These are phyloP conservation scores for Clarireedia paspali DNA, from an alignment of 2,329 filamentous ascomycete species.

Conservation along the genomic window DNA sequence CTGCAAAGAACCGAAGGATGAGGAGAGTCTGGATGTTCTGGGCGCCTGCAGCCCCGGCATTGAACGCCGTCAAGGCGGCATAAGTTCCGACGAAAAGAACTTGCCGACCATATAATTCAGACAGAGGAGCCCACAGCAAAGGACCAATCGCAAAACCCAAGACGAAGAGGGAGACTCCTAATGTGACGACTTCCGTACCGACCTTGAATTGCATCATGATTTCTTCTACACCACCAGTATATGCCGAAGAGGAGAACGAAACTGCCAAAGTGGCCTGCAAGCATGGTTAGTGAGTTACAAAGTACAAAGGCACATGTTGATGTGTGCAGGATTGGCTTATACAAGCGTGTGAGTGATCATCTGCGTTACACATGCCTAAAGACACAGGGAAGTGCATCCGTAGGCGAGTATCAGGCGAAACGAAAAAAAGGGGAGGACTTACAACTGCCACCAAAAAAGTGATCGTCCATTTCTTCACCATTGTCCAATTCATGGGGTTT, in stretches of 20 bases:
- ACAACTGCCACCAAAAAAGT: slow-evolving; percentile 34
- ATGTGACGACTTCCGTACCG: slow-evolving; percentile 32
- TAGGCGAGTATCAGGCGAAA: background rate
- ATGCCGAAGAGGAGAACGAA: slow-evolving; percentile 34
- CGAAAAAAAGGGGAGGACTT: slow-evolving; percentile 26
- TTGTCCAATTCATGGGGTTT: slow-evolving; percentile 33
- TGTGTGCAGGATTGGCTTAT: no score
- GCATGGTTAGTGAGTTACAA: slow-evolving; percentile 31
- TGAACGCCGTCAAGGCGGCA: slow-evolving; percentile 52
- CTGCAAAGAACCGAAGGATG: slow-evolving; percentile 60
- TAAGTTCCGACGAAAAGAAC: slow-evolving; percentile 51
- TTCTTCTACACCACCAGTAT: slow-evolving; percentile 32
- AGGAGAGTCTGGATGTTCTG: slow-evolving; percentile 52
- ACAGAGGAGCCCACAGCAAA: slow-evolving; percentile 32
- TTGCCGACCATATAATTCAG: slow-evolving; percentile 51
- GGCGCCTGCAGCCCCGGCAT: slow-evolving; percentile 48
- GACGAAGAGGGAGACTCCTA: slow-evolving; percentile 38
- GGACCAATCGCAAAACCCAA: slow-evolving; percentile 38
- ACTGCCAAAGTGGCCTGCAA: slow-evolving; percentile 43
- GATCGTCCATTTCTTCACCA: slow-evolving; percentile 33
- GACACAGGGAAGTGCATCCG: background rate
- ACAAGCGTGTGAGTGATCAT: background rate
- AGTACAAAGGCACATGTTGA: no score
- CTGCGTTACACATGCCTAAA: background rate
- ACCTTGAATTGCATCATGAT: slow-evolving; percentile 30